Conservation (phyloP, 768 basidiomycete genomes). For the Pisolithus marmoratus region DNA sequence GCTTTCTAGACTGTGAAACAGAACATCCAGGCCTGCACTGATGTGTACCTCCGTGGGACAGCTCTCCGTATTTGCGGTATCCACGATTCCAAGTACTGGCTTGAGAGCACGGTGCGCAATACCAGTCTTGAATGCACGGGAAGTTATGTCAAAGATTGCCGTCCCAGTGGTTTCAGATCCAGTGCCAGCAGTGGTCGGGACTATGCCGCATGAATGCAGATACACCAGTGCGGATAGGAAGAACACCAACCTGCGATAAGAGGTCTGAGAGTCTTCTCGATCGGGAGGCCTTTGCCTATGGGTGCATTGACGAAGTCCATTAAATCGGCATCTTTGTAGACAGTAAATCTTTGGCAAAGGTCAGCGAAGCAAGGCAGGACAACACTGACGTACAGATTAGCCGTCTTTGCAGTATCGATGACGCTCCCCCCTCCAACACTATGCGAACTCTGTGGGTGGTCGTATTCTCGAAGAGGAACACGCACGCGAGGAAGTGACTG, state of each 20-base stretch:
- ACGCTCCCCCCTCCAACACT: slow-evolving; percentile 92
- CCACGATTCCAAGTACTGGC: slow-evolving; percentile 81
- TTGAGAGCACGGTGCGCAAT: slow-evolving; percentile 91
- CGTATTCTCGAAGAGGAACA: slow-evolving; percentile 9
- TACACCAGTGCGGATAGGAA: neutral
- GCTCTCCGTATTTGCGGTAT: slow-evolving; percentile 84
- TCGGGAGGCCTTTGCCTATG: slow-evolving; percentile 85
- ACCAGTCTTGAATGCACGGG: slow-evolving; percentile 91
- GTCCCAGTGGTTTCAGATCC: slow-evolving; percentile 95
- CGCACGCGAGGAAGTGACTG: slow-evolving; percentile 88
- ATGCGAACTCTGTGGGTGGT: slow-evolving; percentile 3
- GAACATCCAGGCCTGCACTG: slow-evolving; percentile 88
- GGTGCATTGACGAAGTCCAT: slow-evolving; percentile 98
- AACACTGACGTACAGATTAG: slow-evolving; percentile 63
- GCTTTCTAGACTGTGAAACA: slow-evolving; percentile 95
- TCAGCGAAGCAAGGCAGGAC: neutral
- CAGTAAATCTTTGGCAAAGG: slow-evolving; percentile 55
- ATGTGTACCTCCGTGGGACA: slow-evolving; percentile 94
- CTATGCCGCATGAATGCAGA: slow-evolving; percentile 21
- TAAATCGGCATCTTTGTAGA: slow-evolving; percentile 87
- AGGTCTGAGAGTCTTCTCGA: slow-evolving; percentile 67
- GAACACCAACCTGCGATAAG: slow-evolving; percentile 65
- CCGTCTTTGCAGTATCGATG: slow-evolving; percentile 94
- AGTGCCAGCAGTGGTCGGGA: slow-evolving; percentile 79
- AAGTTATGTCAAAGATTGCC: slow-evolving; percentile 90